Evolutionary conservation across 352 stramenopile genomes (phyloP), one percentile per base, ranked within the genome.

Genomic region (Phytophthora cactorum): DNA sequence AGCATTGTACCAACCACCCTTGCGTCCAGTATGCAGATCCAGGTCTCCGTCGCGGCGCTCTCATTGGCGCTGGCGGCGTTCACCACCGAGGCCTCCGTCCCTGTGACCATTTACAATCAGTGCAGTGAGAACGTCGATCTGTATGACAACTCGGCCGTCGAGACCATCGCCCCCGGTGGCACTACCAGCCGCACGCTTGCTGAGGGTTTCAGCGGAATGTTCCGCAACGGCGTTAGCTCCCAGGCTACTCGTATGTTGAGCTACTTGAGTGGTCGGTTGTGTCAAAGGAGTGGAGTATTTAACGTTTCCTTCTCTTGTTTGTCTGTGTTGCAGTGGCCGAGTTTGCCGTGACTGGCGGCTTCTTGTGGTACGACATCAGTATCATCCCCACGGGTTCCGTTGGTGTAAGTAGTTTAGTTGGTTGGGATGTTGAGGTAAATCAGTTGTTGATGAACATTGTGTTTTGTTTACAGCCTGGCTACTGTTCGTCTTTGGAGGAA

Each of bases 121-220:
- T 89, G 81, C 63, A 67, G 59, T 8, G 63, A 80, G 44, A 63
- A 53, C 47, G 80, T 91, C 66, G 68, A 75, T 11, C 52, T 91
- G 32, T 89, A 87, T 58, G 79, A 89, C 75, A 89, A 91, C 64
- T 70, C 36, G 29, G 68, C 61, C 39, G 77, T 72, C 7, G 70
- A 85, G 59, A 74, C 52, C 29, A 60, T 91, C 45, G 72, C 74
- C 0, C 6, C 71, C 3, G 78, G 78, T 31, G 66, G 56, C 52
- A 79, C 67, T 15, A 86, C 74, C 5, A 61, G 50, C 28, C 70
- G 74, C 12, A 75, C 73, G 32, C 70, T 91, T 15, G 11, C 66
- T 4, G 47, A 64, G 32, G 81, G 78, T 15, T 90, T 75, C 51
- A 74, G 63, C 51, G 79, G 77, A 68, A 90, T 90, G 81, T 86